Conservation (phyloP, 2,329 filamentous ascomycete genomes). For the Ascochyta fabae region DNA sequence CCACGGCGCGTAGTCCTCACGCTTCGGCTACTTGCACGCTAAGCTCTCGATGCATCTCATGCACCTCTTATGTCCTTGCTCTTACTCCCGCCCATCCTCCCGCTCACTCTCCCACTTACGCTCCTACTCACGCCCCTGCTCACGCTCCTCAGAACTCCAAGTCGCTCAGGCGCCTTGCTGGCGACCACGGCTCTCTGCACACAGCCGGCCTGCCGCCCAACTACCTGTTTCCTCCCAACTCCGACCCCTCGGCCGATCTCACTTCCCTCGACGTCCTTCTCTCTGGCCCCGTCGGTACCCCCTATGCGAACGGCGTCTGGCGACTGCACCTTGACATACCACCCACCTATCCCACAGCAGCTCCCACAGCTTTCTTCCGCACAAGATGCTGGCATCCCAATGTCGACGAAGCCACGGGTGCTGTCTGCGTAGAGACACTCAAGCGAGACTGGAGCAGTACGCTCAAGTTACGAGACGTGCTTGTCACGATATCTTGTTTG, state of each 20-base stretch:
- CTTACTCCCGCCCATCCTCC: neutral
- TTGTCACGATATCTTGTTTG: conserved; percentile 65
- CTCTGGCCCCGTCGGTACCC: conserved; percentile 65
- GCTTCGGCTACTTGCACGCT: neutral
- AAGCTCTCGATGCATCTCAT: conserved; percentile 1
- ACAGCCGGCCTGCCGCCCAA: conserved; percentile 64
- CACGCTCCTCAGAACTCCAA: conserved; percentile 51
- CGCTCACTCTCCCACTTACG: no score
- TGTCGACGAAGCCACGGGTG: conserved; percentile 66
- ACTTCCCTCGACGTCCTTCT: conserved; percentile 65
- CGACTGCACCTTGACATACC: conserved; percentile 66
- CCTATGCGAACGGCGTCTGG: conserved; percentile 66
- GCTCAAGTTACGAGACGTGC: conserved; percentile 65
- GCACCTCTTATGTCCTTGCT: neutral
- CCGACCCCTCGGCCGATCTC: conserved; percentile 58
- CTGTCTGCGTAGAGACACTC: conserved; percentile 69
- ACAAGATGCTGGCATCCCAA: conserved; percentile 71
- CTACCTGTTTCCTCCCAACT: conserved; percentile 61
- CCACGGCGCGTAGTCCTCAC: neutral
- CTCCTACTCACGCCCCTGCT: no score
- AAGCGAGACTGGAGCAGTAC: conserved; percentile 68
- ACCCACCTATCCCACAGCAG: conserved; percentile 59
- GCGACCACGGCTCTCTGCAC: conserved; percentile 65
- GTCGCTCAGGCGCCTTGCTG: conserved; percentile 63
- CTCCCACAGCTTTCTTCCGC: conserved; percentile 65